Percentiles rank a stretch among this genome's conserved stretches.
Evolutionary conservation across 106 monocot genomes (phyloP).

Genomic region (Allium fistulosum): DNA sequence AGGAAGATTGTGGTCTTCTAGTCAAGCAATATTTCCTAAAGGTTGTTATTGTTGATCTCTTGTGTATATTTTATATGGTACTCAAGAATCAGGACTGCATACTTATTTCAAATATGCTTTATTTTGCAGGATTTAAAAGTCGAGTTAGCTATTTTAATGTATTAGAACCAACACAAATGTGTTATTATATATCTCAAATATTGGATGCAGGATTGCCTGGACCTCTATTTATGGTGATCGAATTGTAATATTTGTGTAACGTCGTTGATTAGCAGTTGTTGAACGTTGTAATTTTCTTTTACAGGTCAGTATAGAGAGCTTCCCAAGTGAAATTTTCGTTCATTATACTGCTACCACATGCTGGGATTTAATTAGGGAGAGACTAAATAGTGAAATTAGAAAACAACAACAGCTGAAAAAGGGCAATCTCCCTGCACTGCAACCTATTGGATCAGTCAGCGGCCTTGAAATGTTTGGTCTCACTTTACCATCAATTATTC

Average conservation of each 20-base stretch:
- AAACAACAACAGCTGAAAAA: slow-evolving; percentile 32
- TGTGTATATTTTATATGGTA: background rate
- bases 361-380: slow-evolving; percentile 88
- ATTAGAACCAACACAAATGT: slow-evolving; percentile 73
- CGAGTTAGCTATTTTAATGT: slow-evolving; percentile 70
- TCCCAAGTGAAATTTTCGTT: slow-evolving; percentile 64
- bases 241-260: background rate
- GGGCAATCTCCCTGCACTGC: slow-evolving; percentile 44
- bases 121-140: slow-evolving; percentile 67
- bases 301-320: slow-evolving; percentile 70
- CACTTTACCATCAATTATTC: slow-evolving; percentile 28
- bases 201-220: slow-evolving; percentile 64
- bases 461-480: slow-evolving; percentile 96
- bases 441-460: slow-evolving; percentile 68
- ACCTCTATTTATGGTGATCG: slow-evolving; percentile 85
- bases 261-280: background rate
- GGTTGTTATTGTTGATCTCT: slow-evolving; percentile 21
- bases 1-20: slow-evolving; percentile 66
- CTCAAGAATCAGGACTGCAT: background rate
- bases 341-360: slow-evolving; percentile 65
- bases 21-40: slow-evolving; percentile 78
- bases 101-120: background rate
- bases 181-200: slow-evolving; percentile 81
- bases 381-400: slow-evolving; percentile 73
- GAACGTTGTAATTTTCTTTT: background rate